Evolutionary conservation across 306 rosid genomes (phyloP).

Genomic region (Inga leiocalycina): DNA sequence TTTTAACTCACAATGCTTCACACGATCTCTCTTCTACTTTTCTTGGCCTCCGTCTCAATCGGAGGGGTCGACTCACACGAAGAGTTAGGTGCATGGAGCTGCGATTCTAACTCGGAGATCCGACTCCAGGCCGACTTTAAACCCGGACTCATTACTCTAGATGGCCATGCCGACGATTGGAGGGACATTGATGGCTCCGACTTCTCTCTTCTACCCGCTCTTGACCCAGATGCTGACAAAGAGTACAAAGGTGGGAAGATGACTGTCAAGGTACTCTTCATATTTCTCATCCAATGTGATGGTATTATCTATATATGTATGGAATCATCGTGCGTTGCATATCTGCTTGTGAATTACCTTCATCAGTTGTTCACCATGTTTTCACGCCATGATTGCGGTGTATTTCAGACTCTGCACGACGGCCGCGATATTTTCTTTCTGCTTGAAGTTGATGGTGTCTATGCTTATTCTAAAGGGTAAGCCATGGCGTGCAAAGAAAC

Average conservation of each 20-base stretch:
- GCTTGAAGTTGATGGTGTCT: slow-evolving; percentile 79
- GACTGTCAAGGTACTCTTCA: slow-evolving; percentile 68
- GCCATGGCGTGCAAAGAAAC: slow-evolving; percentile 24
- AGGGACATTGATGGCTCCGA: slow-evolving; percentile 73
- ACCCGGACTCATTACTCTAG: slow-evolving; percentile 78
- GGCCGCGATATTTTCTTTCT: slow-evolving; percentile 83
- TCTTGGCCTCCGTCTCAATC: slow-evolving; percentile 37
- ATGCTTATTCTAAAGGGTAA: slow-evolving; percentile 81
- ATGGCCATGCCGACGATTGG: slow-evolving; percentile 95
- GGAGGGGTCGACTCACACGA: slow-evolving; percentile 63
- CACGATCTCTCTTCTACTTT: slow-evolving; percentile 29
- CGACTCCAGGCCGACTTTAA: slow-evolving; percentile 61
- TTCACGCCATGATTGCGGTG: slow-evolving; percentile 1
- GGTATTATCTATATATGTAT: neutral
- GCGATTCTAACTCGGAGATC: slow-evolving; percentile 71
- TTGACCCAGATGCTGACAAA: slow-evolving; percentile 75
- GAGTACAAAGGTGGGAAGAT: slow-evolving; percentile 78
- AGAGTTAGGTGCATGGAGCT: slow-evolving; percentile 84
- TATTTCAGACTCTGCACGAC: slow-evolving; percentile 84
- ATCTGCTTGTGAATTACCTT: neutral
- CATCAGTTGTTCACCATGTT: neutral
- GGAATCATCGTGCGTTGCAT: neutral
- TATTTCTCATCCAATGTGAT: neutral
- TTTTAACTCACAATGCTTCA: slow-evolving; percentile 49
- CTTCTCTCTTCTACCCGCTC: slow-evolving; percentile 85